A percentile compares a stretch with the other conserved stretches of the same genome.
These are phyloP conservation scores for Phlebiopsis flavidoalba DNA, from an alignment of 768 basidiomycete genomes.

Conservation along the genomic window DNA sequence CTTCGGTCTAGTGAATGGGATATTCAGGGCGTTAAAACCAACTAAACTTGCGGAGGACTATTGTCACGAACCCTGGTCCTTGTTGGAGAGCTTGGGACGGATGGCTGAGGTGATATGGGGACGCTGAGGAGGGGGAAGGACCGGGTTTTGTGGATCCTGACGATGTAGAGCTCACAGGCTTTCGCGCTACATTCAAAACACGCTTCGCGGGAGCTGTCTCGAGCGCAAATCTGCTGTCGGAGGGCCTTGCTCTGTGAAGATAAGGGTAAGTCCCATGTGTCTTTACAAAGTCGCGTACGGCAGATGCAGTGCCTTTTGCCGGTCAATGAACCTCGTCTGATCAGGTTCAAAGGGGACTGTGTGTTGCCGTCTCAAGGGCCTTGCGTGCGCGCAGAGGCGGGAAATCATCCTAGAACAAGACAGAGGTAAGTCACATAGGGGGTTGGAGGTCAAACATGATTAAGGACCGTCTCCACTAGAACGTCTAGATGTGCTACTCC, in stretches of 20 bases:
- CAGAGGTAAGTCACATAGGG: background rate
- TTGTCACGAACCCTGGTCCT: background rate
- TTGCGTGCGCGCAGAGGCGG: slow-evolving; percentile 5
- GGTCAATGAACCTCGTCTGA: background rate
- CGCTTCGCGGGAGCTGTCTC: too few relatives aligned
- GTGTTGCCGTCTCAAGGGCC: background rate
- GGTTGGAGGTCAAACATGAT: background rate
- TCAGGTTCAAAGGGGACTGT: background rate
- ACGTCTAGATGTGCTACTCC: background rate
- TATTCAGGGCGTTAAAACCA: background rate
- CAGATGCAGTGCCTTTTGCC: background rate
- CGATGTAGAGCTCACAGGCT: background rate
- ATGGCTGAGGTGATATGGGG: background rate
- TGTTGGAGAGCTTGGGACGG: background rate
- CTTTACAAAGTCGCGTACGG: background rate
- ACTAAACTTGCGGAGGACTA: background rate
- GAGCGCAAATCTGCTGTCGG: too few relatives aligned
- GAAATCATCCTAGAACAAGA: background rate
- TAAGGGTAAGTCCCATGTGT: background rate
- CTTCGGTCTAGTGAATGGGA: background rate
- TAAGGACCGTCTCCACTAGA: background rate
- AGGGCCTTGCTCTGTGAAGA: background rate
- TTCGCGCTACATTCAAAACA: background rate
- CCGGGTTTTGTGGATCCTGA: background rate
- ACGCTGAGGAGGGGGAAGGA: background rate